A percentile compares a stretch with the other conserved stretches of the same genome.
phyloP scores from a whole-genome alignment of 2,329 filamentous ascomycete genomes.

The Aspergillus eucalypticola region DNA sequence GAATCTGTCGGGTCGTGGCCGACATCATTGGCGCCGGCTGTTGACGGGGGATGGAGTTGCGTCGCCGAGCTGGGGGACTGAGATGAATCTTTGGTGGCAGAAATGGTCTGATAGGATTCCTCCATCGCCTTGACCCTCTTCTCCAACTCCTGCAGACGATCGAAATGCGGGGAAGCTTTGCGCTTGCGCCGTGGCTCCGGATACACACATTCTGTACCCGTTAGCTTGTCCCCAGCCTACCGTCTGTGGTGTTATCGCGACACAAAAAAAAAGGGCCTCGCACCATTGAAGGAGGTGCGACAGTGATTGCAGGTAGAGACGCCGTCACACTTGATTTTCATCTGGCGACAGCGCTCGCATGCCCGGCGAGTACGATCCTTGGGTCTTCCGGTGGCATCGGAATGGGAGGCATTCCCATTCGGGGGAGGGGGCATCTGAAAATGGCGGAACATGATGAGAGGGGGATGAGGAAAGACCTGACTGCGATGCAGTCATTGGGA shows the following conservation, averaged over 20 bases:
- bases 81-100: neutral
- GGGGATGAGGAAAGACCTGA: neutral
- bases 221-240: neutral
- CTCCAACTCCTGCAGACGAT: neutral
- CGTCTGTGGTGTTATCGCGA: neutral
- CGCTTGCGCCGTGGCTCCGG: slow-evolving; percentile 8
- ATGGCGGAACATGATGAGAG: neutral
- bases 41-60: neutral
- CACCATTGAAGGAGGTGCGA: slow-evolving; percentile 8
- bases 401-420: neutral
- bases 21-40: neutral
- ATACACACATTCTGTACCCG: slow-evolving; percentile 10
- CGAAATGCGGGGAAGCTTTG: neutral
- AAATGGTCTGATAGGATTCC: neutral
- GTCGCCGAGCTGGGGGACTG: neutral
- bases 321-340: slow-evolving; percentile 14
- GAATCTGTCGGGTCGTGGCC: neutral
- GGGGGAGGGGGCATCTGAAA: neutral
- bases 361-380: slow-evolving; percentile 6
- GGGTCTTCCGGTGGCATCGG: neutral
- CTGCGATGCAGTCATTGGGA: neutral
- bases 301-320: slow-evolving; percentile 7
- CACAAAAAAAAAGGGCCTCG: neutral
- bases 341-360: slow-evolving; percentile 13
- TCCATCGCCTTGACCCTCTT: slow-evolving; percentile 4